Evolutionary conservation across 2,329 filamentous ascomycete species (phyloP), one percentile per base, ranked within the genome.

Genomic region (Atkinsonella texensis): DNA sequence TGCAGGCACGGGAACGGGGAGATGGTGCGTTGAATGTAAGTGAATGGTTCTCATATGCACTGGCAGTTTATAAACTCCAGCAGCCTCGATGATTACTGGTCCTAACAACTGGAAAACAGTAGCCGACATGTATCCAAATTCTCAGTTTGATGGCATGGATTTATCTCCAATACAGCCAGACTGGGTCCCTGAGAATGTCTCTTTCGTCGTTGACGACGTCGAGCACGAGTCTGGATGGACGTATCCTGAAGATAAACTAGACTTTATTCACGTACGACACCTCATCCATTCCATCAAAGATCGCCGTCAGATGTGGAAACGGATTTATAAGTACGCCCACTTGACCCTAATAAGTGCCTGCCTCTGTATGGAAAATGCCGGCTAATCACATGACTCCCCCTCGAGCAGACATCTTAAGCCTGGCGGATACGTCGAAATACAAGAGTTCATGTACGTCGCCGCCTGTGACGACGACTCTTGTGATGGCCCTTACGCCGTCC

Each of bases 131-230:
- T 77, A 72, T 51, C 70, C 71, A 4, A 64, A 68, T 1, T 61
- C 71, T 0, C 61, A 60, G 32, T 71, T 77, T 44, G 70, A 70
- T 41, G 74, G 74, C 54, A 69, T 75, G 61, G 74, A 77, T 54
- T 62, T 77, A 2, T 77, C 74, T 1, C 74, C 74, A 0, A 77
- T 77, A 41, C 74, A 77, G 48, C 74, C 74, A 0, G 70, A 70
- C 46, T 74, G 70, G 59, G 72, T 77, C 0, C 74, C 74, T 2
- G 66, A 71, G 49, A 77, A 77, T 51, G 71, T 74, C n/a, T 66
- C 69, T 23, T 77, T 77, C 55, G 68, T 73, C 23, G 70, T 77
- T 40, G 74, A 76, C 58, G 74, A 77, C 56, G 72, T 77, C 49
- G 74, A 77, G 53, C 69, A 72, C 44, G 68, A 69, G 47, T 72